These are phyloP conservation scores for Cladophialophora chaetospira DNA, from an alignment of 2,329 filamentous ascomycete genomes.

Conservation along the genomic window DNA sequence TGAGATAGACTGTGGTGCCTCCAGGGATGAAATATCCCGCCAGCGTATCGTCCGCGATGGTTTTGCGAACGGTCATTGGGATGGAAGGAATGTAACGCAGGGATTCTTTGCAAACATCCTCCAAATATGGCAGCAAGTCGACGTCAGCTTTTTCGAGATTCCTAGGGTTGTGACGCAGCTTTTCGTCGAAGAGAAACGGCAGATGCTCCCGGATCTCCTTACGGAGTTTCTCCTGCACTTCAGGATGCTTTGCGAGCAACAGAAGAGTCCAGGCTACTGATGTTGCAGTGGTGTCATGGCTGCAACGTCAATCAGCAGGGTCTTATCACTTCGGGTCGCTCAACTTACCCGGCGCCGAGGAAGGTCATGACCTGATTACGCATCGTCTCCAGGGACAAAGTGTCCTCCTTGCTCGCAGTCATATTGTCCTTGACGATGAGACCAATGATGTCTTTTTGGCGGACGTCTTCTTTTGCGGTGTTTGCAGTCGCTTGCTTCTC, in stretches of 20 bases:
- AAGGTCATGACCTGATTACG: conserved; percentile 46
- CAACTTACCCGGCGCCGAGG: conserved; percentile 42
- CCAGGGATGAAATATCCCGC: conserved; percentile 45
- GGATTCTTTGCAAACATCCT: conserved; percentile 52
- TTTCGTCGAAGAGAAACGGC: conserved; percentile 44
- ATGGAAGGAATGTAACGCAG: conserved; percentile 51
- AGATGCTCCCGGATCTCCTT: conserved; percentile 43
- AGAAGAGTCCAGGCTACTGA: conserved; percentile 49
- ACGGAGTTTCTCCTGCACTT: conserved; percentile 45
- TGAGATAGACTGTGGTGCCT: conserved; percentile 48
- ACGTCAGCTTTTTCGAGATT: conserved; percentile 40
- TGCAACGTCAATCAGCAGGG: background rate
- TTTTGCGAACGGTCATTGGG: conserved; percentile 50
- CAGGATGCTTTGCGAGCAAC: conserved; percentile 43
- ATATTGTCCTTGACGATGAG: conserved; percentile 45
- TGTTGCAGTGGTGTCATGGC: conserved; percentile 45
- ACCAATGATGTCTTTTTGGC: conserved; percentile 44
- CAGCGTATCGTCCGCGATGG: conserved; percentile 43
- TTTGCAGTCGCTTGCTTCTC: conserved; percentile 41
- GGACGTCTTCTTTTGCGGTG: conserved; percentile 30
- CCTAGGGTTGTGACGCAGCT: conserved; percentile 37
- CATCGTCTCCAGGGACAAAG: conserved; percentile 36
- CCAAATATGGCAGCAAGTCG: conserved; percentile 48
- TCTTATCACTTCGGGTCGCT: background rate
- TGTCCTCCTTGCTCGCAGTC: conserved; percentile 39